Evolutionary conservation across 2,329 filamentous ascomycete species (phyloP).

Genomic region (Microdochium trichocladiopsis): DNA sequence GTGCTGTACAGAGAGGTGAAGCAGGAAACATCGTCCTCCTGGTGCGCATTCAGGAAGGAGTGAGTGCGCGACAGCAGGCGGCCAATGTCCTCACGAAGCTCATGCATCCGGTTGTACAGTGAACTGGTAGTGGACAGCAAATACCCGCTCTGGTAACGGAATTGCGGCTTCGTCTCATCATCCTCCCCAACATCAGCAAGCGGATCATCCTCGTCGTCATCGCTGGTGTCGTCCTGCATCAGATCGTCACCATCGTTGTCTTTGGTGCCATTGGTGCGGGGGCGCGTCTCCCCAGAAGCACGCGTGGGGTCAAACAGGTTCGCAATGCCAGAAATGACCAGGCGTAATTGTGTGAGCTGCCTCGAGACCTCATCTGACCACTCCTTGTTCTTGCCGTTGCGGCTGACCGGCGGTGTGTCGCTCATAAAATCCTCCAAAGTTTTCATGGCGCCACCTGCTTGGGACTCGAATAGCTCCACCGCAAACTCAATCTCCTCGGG

Average conservation of each 20-base stretch:
- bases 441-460: slow-evolving; percentile 68
- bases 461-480: slow-evolving; percentile 78
- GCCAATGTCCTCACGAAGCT: slow-evolving; percentile 73
- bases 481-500: slow-evolving; percentile 81
- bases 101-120: slow-evolving; percentile 71
- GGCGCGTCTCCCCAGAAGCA: slow-evolving; percentile 46
- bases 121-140: slow-evolving; percentile 54
- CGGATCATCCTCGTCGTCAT: slow-evolving; percentile 42
- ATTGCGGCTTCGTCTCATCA: slow-evolving; percentile 77
- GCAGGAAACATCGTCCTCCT: slow-evolving; percentile 92
- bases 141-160: slow-evolving; percentile 85
- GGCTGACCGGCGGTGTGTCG: slow-evolving; percentile 72
- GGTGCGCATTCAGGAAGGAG: slow-evolving; percentile 70
- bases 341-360: slow-evolving; percentile 76
- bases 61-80: slow-evolving; percentile 78
- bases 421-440: slow-evolving; percentile 75
- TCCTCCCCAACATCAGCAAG: slow-evolving; percentile 64
- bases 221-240: slow-evolving; percentile 50
- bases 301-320: slow-evolving; percentile 79
- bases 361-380: slow-evolving; percentile 97
- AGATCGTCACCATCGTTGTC: slow-evolving; percentile 38
- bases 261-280: slow-evolving; percentile 31
- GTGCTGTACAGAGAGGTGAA: slow-evolving; percentile 90
- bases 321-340: slow-evolving; percentile 87
- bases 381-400: slow-evolving; percentile 93